Conservation (phyloP, 768 basidiomycete genomes). For the Russula ochroleuca region DNA sequence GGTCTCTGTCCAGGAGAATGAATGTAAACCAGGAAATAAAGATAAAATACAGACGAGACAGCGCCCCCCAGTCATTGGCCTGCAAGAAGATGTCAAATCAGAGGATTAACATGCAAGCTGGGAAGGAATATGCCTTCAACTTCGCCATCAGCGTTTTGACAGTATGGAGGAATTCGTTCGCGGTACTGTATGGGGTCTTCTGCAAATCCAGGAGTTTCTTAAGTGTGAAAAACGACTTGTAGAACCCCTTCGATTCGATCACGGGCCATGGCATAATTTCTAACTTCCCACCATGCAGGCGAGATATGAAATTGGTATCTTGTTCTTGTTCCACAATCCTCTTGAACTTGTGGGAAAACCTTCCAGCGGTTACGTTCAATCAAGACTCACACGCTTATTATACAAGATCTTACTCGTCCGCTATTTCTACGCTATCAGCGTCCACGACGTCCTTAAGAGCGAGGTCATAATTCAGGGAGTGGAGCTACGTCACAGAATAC, state of each 20-base stretch:
- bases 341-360: constrained; percentile 54
- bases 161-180: constrained; percentile 51
- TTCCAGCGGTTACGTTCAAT: constrained; percentile 28
- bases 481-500: background rate
- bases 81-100: constrained; percentile 27
- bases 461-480: background rate
- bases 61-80: constrained; percentile 64
- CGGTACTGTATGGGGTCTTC: constrained; percentile 44
- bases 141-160: constrained; percentile 67
- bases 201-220: constrained; percentile 49
- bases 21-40: background rate
- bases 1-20: constrained; percentile 37
- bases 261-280: constrained; percentile 65
- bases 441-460: constrained; percentile 56
- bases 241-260: constrained; percentile 58
- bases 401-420: constrained; percentile 44
- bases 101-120: background rate
- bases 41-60: constrained; percentile 48
- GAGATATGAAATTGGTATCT: constrained; percentile 58
- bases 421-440: constrained; percentile 54
- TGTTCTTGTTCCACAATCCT: constrained; percentile 59
- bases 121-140: constrained; percentile 42
- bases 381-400: background rate
- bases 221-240: constrained; percentile 46
- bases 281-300: constrained; percentile 51